phyloP scores from a whole-genome alignment of 257 asterid species.

The Nicotiana paniculata region DNA sequence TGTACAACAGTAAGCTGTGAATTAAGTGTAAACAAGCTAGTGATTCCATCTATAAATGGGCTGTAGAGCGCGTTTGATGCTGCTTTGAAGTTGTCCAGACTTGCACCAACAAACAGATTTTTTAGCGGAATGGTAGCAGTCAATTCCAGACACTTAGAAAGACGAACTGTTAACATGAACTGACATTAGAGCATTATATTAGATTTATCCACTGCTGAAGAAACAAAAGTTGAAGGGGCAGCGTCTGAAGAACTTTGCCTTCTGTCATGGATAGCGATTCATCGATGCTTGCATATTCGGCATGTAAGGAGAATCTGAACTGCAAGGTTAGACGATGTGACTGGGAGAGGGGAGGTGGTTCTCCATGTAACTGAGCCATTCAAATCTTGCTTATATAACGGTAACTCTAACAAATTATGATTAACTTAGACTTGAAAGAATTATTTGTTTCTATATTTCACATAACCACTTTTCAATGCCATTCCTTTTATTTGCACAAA shows the following conservation, averaged over 20 bases:
- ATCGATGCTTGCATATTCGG: background rate
- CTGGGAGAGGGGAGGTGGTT: too few species aligned
- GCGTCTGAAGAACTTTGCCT: constrained; percentile 3
- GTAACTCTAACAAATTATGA: too few species aligned
- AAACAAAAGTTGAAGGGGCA: background rate
- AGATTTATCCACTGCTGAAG: background rate
- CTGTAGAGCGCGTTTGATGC: constrained; percentile 17
- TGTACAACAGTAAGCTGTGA: background rate
- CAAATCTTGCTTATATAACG: background rate
- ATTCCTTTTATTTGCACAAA: background rate
- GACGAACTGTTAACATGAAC: background rate
- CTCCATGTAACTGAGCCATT: background rate
- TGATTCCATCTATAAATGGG: background rate
- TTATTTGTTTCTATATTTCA: background rate
- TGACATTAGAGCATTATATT: background rate
- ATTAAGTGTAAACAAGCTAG: background rate
- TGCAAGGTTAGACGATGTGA: background rate
- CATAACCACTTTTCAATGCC: background rate
- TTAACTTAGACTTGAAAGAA: background rate
- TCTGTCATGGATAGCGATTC: background rate
- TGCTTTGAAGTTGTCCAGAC: background rate
- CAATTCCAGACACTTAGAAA: background rate
- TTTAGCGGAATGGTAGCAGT: background rate
- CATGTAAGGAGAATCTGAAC: background rate
- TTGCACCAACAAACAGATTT: background rate